Percentiles rank a stretch among this genome's conserved stretches.
Conservation (phyloP, 169 alveolate species). For the Babesia bigemina region DNA sequence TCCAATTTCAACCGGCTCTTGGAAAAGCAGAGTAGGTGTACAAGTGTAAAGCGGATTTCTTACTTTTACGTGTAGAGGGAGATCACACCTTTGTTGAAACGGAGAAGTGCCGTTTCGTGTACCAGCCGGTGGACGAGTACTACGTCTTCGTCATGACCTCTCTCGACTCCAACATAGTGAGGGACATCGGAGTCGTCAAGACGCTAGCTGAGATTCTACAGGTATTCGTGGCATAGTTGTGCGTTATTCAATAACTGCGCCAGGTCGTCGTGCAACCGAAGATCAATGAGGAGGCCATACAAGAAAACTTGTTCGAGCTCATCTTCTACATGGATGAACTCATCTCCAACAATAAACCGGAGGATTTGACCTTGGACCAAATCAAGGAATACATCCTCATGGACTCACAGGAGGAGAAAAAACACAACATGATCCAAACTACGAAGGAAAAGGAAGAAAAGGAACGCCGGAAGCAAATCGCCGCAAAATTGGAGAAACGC, state of each 20-base stretch:
- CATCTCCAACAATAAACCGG: slow-evolving; percentile 73
- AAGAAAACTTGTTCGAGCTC: slow-evolving; percentile 72
- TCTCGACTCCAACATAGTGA: slow-evolving; percentile 77
- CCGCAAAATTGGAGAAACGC: slow-evolving; percentile 88
- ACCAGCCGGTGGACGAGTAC: slow-evolving; percentile 77
- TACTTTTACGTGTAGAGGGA: slow-evolving; percentile 23
- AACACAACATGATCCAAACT: slow-evolving; percentile 71
- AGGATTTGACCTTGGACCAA: slow-evolving; percentile 73
- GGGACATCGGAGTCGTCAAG: slow-evolving; percentile 75
- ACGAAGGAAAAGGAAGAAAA: slow-evolving; percentile 86
- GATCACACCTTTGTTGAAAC: slow-evolving; percentile 80
- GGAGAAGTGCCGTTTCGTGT: slow-evolving; percentile 75
- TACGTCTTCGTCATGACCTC: slow-evolving; percentile 80
- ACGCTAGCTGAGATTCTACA: slow-evolving; percentile 76
- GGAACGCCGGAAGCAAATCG: slow-evolving; percentile 85
- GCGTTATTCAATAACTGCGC: not conserved
- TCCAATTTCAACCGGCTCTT: slow-evolving; percentile 49
- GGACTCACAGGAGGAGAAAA: slow-evolving; percentile 82
- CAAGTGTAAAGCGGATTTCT: not conserved
- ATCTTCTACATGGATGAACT: slow-evolving; percentile 79
- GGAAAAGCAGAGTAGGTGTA: slow-evolving; percentile 56
- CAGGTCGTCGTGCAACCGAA: slow-evolving; percentile 63
- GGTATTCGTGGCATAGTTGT: slow-evolving; percentile 34
- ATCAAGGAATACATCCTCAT: slow-evolving; percentile 76
- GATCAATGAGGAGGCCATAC: slow-evolving; percentile 72